Base-by-base conservation (phyloP, 2,329 filamentous ascomycete genomes). In the Cadophora malorum region DNA sequence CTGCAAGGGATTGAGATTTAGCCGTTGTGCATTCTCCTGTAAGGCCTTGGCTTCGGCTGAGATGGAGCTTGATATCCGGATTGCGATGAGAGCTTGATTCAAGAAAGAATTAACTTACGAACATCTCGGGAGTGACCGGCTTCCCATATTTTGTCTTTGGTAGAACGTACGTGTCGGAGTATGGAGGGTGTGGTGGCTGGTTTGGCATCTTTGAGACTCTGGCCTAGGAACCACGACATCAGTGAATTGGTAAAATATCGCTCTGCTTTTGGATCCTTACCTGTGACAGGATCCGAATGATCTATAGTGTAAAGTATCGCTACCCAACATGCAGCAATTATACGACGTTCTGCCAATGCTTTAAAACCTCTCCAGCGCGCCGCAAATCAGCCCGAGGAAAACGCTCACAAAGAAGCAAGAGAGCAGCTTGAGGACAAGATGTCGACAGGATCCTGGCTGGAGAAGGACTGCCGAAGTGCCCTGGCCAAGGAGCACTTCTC, bases 131-230 rank as follows among this genome's bases (percentile, higher is more conserved):
- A 7, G 23, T 65, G 16, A 68, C 67, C 21, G 53, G 55, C 8
- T 61, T 47, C 0, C 66, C 67, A 52, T 67, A 70, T 45, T 61
- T 68, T 2, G 67, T 71, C 53, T 67, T 71, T 1, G 66, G 66
- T 6, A 71, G 60, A 4, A 59, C 56, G 31, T 64, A 63, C 9
- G 50, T 52, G 0, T 63, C 41, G 9, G 65, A 56, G 55, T 69
- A 63, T 5, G 55, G 55, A 41, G 62, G 55, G 10, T 65, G 67
- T 23, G 55, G 65, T 12, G 69, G 59, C n/a, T 66, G 52, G 41
- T 66, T 61, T 4, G 50, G 50, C 50, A 64, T 64, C 35, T 33
- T 28, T 56, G n/a, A 14, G 33, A 38, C 21, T 16, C 35, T 19
- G 5, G 8, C 28, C 31, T 49, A 12, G 35, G 35, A 38, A 38